Conservation (phyloP, 1,284 basidiomycete species). For the Ustilago nuda region DNA sequence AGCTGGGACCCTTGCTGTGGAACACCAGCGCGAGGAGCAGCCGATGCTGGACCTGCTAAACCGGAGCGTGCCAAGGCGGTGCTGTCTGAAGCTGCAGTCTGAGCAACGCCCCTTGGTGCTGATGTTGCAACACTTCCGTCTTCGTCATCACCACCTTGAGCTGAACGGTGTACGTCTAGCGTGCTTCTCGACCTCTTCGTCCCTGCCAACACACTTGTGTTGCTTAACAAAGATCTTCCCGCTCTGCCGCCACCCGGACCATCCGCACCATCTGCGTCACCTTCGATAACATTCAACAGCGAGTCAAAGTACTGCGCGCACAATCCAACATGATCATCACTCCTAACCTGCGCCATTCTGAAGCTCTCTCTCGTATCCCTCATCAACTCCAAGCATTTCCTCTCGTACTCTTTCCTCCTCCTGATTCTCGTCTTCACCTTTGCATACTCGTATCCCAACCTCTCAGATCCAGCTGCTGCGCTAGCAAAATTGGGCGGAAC, state of each 20-base stretch:
- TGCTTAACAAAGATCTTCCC: conserved; percentile 24
- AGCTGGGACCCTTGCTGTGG: conserved; percentile 1
- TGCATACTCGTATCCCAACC: conserved; percentile 32
- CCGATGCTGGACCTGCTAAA: conserved; percentile 13
- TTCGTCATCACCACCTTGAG: conserved; percentile 5
- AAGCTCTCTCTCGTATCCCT: conserved; percentile 44
- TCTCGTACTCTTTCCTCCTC: conserved; percentile 51
- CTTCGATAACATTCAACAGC: conserved; percentile 47
- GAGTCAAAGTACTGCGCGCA: conserved; percentile 51
- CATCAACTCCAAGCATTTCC: conserved; percentile 47
- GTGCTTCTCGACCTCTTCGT: conserved; percentile 37
- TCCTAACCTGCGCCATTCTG: conserved; percentile 26
- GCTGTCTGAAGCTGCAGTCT: conserved; percentile 10
- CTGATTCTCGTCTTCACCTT: conserved; percentile 42
- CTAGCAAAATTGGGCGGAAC: conserved; percentile 27
- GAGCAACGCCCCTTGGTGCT: conserved; percentile 11
- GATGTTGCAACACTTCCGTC: background rate
- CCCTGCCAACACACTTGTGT: conserved; percentile 22
- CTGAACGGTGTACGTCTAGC: conserved; percentile 13
- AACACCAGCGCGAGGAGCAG: background rate
- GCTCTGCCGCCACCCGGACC: conserved; percentile 9
- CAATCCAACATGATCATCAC: conserved; percentile 45
- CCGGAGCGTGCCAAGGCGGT: conserved; percentile 9
- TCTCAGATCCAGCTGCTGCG: conserved; percentile 16
- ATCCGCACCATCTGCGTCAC: conserved; percentile 11